Percentiles rank a stretch among this genome's conserved stretches.
Evolutionary conservation across 2,329 filamentous ascomycete genomes (phyloP).

Genomic region (Eutypa lata): DNA sequence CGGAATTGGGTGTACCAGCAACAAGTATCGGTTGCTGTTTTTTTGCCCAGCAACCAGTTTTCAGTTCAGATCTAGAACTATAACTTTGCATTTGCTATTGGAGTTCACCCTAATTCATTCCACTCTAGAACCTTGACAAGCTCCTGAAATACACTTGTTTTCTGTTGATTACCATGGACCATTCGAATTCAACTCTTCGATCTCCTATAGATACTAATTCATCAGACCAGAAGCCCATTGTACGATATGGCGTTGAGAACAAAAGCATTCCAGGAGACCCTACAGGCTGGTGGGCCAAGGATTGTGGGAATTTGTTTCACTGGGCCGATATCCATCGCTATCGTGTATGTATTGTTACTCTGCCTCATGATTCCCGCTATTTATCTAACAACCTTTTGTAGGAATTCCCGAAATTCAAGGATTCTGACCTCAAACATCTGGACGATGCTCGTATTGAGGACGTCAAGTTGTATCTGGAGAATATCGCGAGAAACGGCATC

Average conservation of each 20-base stretch:
- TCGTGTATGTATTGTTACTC: neutral
- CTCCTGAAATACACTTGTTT: too few relatives aligned
- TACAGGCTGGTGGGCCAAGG: neutral
- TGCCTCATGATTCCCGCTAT: neutral
- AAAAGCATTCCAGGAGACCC: neutral
- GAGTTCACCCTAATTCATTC: too few relatives aligned
- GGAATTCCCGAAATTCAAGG: neutral
- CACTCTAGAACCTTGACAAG: too few relatives aligned
- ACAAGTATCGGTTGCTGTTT: too few relatives aligned
- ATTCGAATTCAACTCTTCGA: too few relatives aligned
- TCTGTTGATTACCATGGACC: too few relatives aligned
- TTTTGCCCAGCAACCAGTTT: too few relatives aligned
- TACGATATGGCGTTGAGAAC: neutral
- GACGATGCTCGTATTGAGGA: neutral
- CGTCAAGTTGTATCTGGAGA: neutral
- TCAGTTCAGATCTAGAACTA: too few relatives aligned
- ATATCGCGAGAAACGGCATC: neutral
- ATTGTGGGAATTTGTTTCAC: neutral
- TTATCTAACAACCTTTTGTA: neutral
- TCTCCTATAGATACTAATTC: neutral
- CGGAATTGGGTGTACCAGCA: too few relatives aligned
- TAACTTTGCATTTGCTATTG: too few relatives aligned
- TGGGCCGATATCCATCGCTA: neutral
- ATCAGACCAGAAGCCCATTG: neutral
- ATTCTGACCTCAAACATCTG: neutral